Evolutionary conservation across 2,329 filamentous ascomycete species (phyloP).

Genomic region (Colletotrichum lupini): DNA sequence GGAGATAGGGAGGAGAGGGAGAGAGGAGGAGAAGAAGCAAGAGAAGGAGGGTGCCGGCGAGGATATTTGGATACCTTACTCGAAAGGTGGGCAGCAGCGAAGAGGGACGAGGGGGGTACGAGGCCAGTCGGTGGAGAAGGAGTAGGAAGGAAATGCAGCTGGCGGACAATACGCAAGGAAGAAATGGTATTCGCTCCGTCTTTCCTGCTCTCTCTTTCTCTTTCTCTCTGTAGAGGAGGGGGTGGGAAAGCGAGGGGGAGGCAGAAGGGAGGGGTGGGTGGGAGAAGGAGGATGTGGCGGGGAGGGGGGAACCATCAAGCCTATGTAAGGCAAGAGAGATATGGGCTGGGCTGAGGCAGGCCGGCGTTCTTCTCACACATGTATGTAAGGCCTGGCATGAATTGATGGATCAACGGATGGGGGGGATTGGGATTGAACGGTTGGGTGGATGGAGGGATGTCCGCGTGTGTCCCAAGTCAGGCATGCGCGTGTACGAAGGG

Average conservation of each 20-base stretch:
- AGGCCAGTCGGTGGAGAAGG: conserved; percentile 56
- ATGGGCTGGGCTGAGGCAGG: conserved; percentile 31
- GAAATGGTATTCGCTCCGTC: background rate
- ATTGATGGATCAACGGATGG: conserved; percentile 15
- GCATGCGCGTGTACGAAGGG: background rate
- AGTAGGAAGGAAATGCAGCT: conserved; percentile 57
- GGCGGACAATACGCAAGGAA: conserved; percentile 41
- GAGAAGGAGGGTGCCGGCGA: conserved; percentile 31
- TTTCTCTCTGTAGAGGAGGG: conserved; percentile 15
- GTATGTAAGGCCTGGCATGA: conserved; percentile 5
- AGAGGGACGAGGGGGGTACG: conserved; percentile 47
- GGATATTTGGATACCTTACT: conserved; percentile 32
- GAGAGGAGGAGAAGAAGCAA: conserved; percentile 29
- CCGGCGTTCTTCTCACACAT: conserved; percentile 10
- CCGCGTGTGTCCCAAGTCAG: conserved; percentile 9
- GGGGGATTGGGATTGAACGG: conserved; percentile 3
- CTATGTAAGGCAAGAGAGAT: conserved; percentile 12
- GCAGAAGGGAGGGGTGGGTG: conserved; percentile 10
- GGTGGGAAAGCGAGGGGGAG: conserved; percentile 22
- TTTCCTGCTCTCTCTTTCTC: background rate
- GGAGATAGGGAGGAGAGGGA: conserved; percentile 39
- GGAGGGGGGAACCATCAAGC: conserved; percentile 4
- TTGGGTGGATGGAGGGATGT: conserved; percentile 17
- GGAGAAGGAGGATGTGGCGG: conserved; percentile 20
- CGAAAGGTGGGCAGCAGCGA: conserved; percentile 39